These are phyloP conservation scores for Solanum virginianum DNA, from an alignment of 257 asterid species.

Conservation along the genomic window DNA sequence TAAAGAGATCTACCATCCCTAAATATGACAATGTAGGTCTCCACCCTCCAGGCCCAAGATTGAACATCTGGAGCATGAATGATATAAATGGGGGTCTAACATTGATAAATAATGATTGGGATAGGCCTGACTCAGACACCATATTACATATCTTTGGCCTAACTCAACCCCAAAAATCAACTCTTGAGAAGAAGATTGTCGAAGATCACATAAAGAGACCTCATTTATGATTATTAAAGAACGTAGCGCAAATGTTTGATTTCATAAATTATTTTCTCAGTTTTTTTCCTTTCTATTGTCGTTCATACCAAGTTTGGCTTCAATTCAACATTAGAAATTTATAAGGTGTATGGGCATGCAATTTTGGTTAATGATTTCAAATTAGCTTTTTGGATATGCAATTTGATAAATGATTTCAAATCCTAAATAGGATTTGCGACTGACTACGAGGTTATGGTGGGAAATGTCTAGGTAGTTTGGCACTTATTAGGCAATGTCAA, in stretches of 20 bases:
- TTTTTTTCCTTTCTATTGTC: not conserved
- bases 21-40: not conserved
- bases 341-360: not conserved
- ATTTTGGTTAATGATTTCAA: no score
- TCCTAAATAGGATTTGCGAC: not conserved
- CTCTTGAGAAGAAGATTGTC: not conserved
- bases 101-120: not conserved
- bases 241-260: not conserved
- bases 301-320: not conserved
- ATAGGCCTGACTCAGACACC: not conserved
- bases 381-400: not conserved
- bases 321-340: not conserved
- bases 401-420: not conserved
- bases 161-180: not conserved
- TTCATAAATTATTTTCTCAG: not conserved
- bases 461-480: not conserved
- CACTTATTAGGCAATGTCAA: not conserved
- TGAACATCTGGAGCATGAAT: not conserved
- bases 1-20: not conserved
- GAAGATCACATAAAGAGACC: not conserved
- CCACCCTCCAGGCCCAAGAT: not conserved
- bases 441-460: not conserved
- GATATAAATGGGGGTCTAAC: not conserved
- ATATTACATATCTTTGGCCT: not conserved
- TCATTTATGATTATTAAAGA: not conserved